Evolutionary conservation across 2,329 filamentous ascomycete species (phyloP), one percentile per base, ranked within the genome.

Genomic region (Didymella exigua): DNA sequence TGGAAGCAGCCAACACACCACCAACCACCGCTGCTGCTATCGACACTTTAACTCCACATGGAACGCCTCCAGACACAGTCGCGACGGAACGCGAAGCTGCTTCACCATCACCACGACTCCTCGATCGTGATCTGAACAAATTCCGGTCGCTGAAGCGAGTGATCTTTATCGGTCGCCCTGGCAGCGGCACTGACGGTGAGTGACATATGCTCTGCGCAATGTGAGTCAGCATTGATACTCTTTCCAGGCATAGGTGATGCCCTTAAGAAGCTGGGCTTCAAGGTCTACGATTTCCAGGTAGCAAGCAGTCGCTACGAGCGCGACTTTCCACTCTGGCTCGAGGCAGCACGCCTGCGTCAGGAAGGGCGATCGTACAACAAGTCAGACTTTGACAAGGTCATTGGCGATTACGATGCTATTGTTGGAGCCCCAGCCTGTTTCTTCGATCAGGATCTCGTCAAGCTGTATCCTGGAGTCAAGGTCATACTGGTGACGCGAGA

Each of bases 221-320:
- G 1, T 10, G 11, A 1, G 21, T 5, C 11, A 6, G 8, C 4
- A 4, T 26, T 57, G 19, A 49, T 13, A 19, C 13, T 14, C 9
- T 7, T 4, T 1, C 7, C 24, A 56, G 72, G 71, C 8, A 59
- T 74, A 11, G 64, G 68, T 5, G 63, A 71, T 26, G 72, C 72
- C 14, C 65, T 76, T 8, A 52, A 44, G 16, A 49, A 65, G 23
- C 62, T 75, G 3, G 68, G 66, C 7, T 67, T 71, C 41, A 57
- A 60, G 3, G 71, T 71, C 9, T 62, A 75, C 43, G 75, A 77
- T 49, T 70, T 73, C 52, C 69, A 74, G 59, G 67, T 70, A 14
- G 73, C 75, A 23, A 69, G 72, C 16, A 61, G 54, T 36, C 70
- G 71, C 45, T 70, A 69, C 54, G 26, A 59, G 14, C 59, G 66